Evolutionary conservation across 345 rosid genomes (phyloP), one percentile per base, ranked within the genome.

Genomic region (Aegle marmelos): DNA sequence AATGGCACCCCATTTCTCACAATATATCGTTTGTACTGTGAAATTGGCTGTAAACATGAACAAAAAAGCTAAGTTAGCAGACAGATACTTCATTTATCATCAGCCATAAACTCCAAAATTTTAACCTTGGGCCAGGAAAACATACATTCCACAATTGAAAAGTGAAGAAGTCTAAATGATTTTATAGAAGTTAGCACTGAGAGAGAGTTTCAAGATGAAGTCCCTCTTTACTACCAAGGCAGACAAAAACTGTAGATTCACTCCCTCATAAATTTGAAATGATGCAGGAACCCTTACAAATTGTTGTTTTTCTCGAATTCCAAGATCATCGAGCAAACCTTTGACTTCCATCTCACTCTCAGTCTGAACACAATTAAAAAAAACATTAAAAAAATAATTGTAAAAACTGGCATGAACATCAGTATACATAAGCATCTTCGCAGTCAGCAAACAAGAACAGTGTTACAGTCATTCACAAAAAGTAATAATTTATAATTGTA

Each of bases 261-360:
- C 50, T 36, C 56, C 60, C 24, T 59, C n/a, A 7, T n/a, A 31
- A 17, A 28, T 36, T 58, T 61, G 69, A 61, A 28, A 71, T 53
- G 75, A 61, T 17, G 81, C 21, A 41, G 33, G 78, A 79, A 72
- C 65, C 28, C 97, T 92, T 84, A 95, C 98, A 80, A 85, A 88
- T 83, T 95, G 98, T 67, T 91, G 94, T 83, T 85, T 90, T 36
- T 91, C 98, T 68, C 91, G 91, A 77, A 95, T 88, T 22, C 93
- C 97, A 30, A 93, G 96, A 80, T 90, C 90, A 84, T 90, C 91
- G 16, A 95, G 87, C 86, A 95, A 83, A 80, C 58, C 86, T 72
- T 77, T 85, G 71, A 91, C 98, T 85, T 95, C 96, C 71, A 79
- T 73, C 84, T 95, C 98, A 82, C 89, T 85, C 89, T 88, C 94